Base-by-base conservation (phyloP, 2,329 filamentous ascomycete species). In the Trichoderma atrobrunneum region DNA sequence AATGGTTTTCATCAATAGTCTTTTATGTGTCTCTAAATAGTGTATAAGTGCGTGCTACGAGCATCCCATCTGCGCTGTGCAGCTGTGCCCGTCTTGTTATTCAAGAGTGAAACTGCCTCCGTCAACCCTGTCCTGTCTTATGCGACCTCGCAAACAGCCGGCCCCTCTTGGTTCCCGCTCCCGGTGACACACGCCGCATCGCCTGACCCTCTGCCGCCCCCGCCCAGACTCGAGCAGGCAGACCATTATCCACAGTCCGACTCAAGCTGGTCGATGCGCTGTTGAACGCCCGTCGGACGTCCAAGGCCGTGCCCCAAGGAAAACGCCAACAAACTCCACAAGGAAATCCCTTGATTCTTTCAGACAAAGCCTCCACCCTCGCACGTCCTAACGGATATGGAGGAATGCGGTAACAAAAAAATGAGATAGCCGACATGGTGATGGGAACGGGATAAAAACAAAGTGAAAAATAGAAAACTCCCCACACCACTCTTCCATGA, bases 281-380 rank as follows among this genome's bases (percentile, higher is more conserved):
- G 67, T 62, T 66, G 62, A 66, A 59, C 56, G 60, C 62, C 69
- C 36, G 61, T 54, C 62, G 26, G 54, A 54, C 26, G 66, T 62
- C 32, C 18, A 24, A 62, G 14, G 18, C 16, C 26, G 54, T 60
- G 48, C 36, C 54, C 39, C 28, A 70, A 65, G 30, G 43, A 61
- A 72, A 72, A 73, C 59, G 65, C 71, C 72, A 54, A 70, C 71
- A 67, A 70, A 72, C 70, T 72, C 72, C 68, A 24, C 66, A 43
- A 64, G 60, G 34, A 43, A 71, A 71, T 32, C 26, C 68, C 51
- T 24, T 64, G 60, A 39, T 34, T 64, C 51, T 34, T 68, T 56
- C 72, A 28, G 67, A 60, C 72, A 68, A 67, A 57, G 51, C 68
- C 51, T 63, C 68, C 68, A 30, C 60, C 59, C 60, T 59, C 32